Evolutionary conservation across 371 early-diverging fungal genomes (phyloP).

Genomic region (Lichtheimia ornata): DNA sequence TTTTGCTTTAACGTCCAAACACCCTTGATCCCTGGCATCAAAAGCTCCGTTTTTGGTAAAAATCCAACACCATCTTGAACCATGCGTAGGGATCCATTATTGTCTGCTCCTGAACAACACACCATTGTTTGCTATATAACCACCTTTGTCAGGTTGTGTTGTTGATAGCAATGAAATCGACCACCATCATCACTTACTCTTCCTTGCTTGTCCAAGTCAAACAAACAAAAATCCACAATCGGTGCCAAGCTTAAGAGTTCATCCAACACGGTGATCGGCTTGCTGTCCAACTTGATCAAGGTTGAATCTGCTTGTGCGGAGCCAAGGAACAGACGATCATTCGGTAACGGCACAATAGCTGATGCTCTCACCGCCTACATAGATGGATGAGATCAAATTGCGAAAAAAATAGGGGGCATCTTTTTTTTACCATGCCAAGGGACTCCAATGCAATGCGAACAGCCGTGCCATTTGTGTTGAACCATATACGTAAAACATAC

Average conservation of each 20-base stretch:
- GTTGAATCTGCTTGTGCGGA: slow-evolving; percentile 85
- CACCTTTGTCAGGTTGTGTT: background rate
- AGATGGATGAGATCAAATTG: background rate
- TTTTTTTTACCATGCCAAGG: slow-evolving; percentile 14
- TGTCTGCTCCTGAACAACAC: slow-evolving; percentile 82
- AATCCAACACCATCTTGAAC: slow-evolving; percentile 91
- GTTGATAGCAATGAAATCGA: background rate
- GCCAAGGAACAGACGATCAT: slow-evolving; percentile 74
- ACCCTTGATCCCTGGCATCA: slow-evolving; percentile 63
- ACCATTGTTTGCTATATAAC: slow-evolving; percentile 70
- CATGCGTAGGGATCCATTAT: slow-evolving; percentile 77
- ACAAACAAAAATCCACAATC: slow-evolving; percentile 82
- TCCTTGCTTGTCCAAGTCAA: slow-evolving; percentile 75
- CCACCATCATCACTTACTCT: slow-evolving; percentile 54
- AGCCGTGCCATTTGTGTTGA: slow-evolving; percentile 18
- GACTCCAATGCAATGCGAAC: slow-evolving; percentile 7
- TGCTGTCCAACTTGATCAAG: slow-evolving; percentile 54
- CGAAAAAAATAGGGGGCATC: background rate
- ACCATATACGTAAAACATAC: slow-evolving; percentile 56
- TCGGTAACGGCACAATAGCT: slow-evolving; percentile 68
- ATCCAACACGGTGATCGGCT: slow-evolving; percentile 56
- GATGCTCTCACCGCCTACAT: slow-evolving; percentile 45
- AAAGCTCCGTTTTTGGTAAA: slow-evolving; percentile 56
- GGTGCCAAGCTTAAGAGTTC: slow-evolving; percentile 81
- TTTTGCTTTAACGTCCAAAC: slow-evolving; percentile 65